Conservation (phyloP, 306 rosid genomes). For the Vicia sativa region DNA sequence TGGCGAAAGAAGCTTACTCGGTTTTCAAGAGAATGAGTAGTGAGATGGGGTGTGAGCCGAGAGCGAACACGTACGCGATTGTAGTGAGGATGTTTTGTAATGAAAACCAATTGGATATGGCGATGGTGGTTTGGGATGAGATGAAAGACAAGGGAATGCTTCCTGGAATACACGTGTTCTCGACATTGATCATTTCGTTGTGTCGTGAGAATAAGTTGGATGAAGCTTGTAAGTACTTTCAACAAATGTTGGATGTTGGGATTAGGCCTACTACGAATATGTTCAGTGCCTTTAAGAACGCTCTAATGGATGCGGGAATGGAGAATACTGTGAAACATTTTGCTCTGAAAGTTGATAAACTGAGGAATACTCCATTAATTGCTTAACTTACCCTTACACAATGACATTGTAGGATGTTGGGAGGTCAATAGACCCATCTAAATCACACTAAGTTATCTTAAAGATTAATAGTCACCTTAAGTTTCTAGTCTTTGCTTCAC, state of each 20-base stretch:
- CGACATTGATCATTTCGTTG: slow-evolving; percentile 60
- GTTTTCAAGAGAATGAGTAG: slow-evolving; percentile 64
- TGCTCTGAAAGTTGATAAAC: slow-evolving; percentile 54
- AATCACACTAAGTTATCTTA: background rate
- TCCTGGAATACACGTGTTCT: slow-evolving; percentile 86
- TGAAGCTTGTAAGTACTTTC: slow-evolving; percentile 76
- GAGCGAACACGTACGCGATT: slow-evolving; percentile 68
- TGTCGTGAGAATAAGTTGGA: slow-evolving; percentile 66
- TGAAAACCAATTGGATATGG: slow-evolving; percentile 60
- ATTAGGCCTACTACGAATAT: slow-evolving; percentile 70
- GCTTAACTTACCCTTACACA: slow-evolving; percentile 32
- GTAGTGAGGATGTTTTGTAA: slow-evolving; percentile 84
- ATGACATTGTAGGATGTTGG: background rate
- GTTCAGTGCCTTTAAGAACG: slow-evolving; percentile 64
- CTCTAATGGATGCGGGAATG: slow-evolving; percentile 61
- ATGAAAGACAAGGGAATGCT: slow-evolving; percentile 71
- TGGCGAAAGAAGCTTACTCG: slow-evolving; percentile 56
- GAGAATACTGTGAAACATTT: slow-evolving; percentile 45
- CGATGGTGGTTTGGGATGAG: slow-evolving; percentile 64
- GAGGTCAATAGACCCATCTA: slow-evolving; percentile 2
- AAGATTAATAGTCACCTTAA: background rate
- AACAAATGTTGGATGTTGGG: slow-evolving; percentile 77
- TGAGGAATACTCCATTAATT: slow-evolving; percentile 61
- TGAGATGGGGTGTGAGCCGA: slow-evolving; percentile 66
- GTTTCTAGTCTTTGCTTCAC: no score